Conservation (phyloP, 179 eudicot genomes). For the Silene coronaria region DNA sequence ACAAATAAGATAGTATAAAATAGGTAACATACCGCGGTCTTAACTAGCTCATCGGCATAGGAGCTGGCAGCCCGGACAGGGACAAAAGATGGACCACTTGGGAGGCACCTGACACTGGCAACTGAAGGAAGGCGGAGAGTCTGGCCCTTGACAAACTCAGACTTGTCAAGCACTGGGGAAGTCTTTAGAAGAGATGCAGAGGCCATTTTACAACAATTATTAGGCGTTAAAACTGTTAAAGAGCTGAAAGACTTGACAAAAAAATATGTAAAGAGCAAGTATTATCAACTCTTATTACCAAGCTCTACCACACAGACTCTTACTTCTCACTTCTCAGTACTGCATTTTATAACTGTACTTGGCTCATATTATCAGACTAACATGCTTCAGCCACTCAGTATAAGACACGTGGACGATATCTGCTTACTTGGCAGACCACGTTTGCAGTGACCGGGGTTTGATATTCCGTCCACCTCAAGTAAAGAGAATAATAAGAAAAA, state of each 20-base stretch:
- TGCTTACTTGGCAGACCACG: constrained; percentile 35
- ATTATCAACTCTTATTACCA: constrained; percentile 47
- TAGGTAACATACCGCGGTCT: constrained; percentile 60
- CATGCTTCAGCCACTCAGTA: constrained; percentile 31
- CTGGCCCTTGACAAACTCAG: constrained; percentile 82
- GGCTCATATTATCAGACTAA: constrained; percentile 28
- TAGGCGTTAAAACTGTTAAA: constrained; percentile 15
- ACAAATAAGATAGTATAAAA: background rate
- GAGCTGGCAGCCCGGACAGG: constrained; percentile 52
- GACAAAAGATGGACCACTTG: constrained; percentile 37
- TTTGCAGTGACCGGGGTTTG: constrained; percentile 12
- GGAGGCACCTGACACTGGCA: constrained; percentile 41
- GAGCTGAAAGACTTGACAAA: constrained; percentile 19
- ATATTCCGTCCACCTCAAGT: constrained; percentile 22
- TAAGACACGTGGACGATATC: constrained; percentile 47
- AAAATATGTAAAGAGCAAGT: constrained; percentile 22
- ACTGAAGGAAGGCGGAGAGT: constrained; percentile 47
- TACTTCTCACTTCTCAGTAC: constrained; percentile 18
- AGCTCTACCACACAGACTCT: constrained; percentile 54
- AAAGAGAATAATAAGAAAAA: background rate
- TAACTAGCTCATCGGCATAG: constrained; percentile 80
- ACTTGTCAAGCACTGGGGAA: constrained; percentile 59
- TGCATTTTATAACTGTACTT: constrained; percentile 25
- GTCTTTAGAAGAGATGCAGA: constrained; percentile 76
- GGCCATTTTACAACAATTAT: constrained; percentile 42